Evolutionary conservation across 2,329 filamentous ascomycete genomes (phyloP).

Genomic region (Volutella citrinella): DNA sequence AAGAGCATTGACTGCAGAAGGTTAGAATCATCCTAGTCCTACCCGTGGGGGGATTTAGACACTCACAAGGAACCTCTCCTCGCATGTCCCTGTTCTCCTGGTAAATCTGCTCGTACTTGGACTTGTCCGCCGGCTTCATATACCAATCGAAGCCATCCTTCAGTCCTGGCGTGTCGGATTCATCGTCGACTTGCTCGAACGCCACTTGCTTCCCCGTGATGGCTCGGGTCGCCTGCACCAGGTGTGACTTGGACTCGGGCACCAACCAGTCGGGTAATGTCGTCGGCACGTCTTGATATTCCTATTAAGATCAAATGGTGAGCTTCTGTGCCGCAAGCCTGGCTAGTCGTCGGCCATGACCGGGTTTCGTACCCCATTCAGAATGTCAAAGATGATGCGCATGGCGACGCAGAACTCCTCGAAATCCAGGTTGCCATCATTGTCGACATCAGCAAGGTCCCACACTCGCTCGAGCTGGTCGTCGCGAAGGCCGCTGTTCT

Average conservation of each 20-base stretch:
- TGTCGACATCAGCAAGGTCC: slow-evolving; percentile 96
- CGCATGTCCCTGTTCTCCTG: slow-evolving; percentile 84
- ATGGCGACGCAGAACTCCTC: slow-evolving; percentile 99
- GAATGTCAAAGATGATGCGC: slow-evolving; percentile 93
- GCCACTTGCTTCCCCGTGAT: slow-evolving; percentile 75
- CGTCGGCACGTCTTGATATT: slow-evolving; percentile 84
- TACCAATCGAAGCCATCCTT: slow-evolving; percentile 99
- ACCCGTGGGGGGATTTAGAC: no score
- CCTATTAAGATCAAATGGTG: slow-evolving; percentile 53
- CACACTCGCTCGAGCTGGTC: slow-evolving; percentile 93
- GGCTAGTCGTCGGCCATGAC: slow-evolving; percentile 1
- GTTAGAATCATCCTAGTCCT: slow-evolving; percentile 13
- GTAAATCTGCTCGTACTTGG: slow-evolving; percentile 97
- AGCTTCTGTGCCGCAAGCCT: slow-evolving; percentile 10
- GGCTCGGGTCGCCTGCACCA: slow-evolving; percentile 79
- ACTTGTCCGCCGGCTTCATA: slow-evolving; percentile 87
- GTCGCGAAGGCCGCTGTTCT: slow-evolving; percentile 61
- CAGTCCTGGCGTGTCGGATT: slow-evolving; percentile 76
- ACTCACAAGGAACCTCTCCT: slow-evolving; percentile 76
- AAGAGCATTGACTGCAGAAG: slow-evolving; percentile 66
- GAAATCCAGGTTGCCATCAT: slow-evolving; percentile 96
- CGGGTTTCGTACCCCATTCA: slow-evolving; percentile 73
- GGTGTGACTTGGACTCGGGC: slow-evolving; percentile 88
- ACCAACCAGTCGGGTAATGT: slow-evolving; percentile 93
- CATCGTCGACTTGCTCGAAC: slow-evolving; percentile 83